phyloP scores from a whole-genome alignment of 306 rosid species.

The Mimosa bimucronata region DNA sequence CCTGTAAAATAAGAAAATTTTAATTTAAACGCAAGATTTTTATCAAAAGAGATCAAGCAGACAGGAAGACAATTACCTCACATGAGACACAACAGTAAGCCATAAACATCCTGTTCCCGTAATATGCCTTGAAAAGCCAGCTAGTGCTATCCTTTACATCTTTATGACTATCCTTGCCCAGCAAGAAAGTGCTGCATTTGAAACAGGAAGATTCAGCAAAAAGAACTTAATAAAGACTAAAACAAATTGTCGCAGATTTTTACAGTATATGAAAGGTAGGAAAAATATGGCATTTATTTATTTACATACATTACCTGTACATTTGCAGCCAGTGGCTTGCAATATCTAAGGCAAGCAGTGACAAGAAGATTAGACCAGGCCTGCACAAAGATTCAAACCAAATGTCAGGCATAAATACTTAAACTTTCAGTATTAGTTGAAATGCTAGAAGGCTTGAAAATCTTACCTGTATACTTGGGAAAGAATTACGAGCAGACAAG shows the following conservation, averaged over 20 bases:
- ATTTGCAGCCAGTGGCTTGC: constrained; percentile 98
- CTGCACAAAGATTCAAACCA: constrained; percentile 53
- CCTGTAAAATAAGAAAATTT: constrained; percentile 49
- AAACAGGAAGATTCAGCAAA: constrained; percentile 34
- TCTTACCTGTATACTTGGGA: constrained; percentile 87
- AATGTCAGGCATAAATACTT: constrained; percentile 45
- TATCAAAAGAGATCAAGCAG: constrained; percentile 9
- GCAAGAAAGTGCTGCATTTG: constrained; percentile 83
- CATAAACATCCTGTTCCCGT: constrained; percentile 95
- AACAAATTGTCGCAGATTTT: constrained; percentile 21
- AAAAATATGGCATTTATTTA: background rate
- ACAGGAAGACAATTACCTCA: constrained; percentile 60
- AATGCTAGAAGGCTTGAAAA: constrained; percentile 22
- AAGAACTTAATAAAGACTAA: constrained; percentile 25
- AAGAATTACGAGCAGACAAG: constrained; percentile 89
- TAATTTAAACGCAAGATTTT: background rate
- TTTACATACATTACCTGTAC: constrained; percentile 71
- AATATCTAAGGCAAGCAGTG: constrained; percentile 93
- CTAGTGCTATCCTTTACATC: constrained; percentile 96
- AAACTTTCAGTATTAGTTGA: constrained; percentile 31
- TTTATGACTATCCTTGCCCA: constrained; percentile 93
- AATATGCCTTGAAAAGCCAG: constrained; percentile 91
- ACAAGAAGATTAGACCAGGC: constrained; percentile 85
- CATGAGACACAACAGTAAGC: constrained; percentile 95
- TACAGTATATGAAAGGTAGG: constrained; percentile 1